Evolutionary conservation across 495 filamentous ascomycete genomes (phyloP).

Genomic region (Hypoxylon fragiforme): DNA sequence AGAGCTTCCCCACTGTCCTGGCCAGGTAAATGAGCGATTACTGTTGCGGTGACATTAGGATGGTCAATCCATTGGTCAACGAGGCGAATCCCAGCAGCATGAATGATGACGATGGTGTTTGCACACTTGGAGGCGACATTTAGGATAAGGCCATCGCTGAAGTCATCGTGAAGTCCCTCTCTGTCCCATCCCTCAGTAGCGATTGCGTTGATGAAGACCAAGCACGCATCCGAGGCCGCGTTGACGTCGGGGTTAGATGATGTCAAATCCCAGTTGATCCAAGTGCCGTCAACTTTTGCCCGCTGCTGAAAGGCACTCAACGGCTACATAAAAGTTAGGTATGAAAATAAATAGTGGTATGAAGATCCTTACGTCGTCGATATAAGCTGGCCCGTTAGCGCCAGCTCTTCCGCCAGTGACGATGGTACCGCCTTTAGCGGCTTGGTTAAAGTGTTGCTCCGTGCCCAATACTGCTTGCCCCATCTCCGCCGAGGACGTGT

Average conservation of each 20-base stretch:
- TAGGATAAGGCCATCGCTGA: slow-evolving; percentile 59
- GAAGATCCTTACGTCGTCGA: slow-evolving; percentile 38
- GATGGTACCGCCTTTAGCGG: slow-evolving; percentile 48
- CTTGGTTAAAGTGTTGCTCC: slow-evolving; percentile 36
- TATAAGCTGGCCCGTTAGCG: slow-evolving; percentile 50
- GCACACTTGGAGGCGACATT: slow-evolving; percentile 59
- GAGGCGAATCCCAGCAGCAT: slow-evolving; percentile 60
- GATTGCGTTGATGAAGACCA: slow-evolving; percentile 66
- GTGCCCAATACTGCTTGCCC: slow-evolving; percentile 36
- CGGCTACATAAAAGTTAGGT: slow-evolving; percentile 45
- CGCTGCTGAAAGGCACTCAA: slow-evolving; percentile 62
- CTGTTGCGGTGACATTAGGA: slow-evolving; percentile 64
- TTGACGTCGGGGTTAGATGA: slow-evolving; percentile 45
- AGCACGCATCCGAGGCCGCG: slow-evolving; percentile 63
- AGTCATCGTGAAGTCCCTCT: slow-evolving; percentile 47
- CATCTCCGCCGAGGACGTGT: slow-evolving; percentile 39
- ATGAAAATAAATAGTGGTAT: background rate
- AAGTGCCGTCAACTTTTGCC: slow-evolving; percentile 58
- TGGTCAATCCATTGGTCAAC: slow-evolving; percentile 64
- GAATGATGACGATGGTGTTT: slow-evolving; percentile 65
- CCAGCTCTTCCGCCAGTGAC: slow-evolving; percentile 56
- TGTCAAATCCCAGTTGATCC: slow-evolving; percentile 52
- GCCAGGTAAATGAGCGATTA: slow-evolving; percentile 64
- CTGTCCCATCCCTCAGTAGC: slow-evolving; percentile 60
- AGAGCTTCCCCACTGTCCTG: slow-evolving; percentile 62